Percentiles rank a stretch among this genome's conserved stretches.
Evolutionary conservation across 78 protist genomes (phyloP).

Genomic region (Planoprotostelium fungivorum): DNA sequence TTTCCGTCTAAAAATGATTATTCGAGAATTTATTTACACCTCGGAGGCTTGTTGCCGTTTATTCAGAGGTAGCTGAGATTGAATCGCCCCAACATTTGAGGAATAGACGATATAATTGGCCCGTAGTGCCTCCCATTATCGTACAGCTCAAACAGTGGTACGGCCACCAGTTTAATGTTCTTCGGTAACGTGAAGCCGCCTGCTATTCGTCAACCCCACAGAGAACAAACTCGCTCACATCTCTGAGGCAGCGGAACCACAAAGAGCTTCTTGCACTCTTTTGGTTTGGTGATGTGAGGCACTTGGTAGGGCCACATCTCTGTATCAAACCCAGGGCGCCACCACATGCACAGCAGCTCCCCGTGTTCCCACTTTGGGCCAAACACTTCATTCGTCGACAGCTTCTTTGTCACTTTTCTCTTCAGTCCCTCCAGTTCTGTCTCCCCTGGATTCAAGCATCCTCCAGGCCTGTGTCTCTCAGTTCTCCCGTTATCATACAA

Average conservation of each 20-base stretch:
- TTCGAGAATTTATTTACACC: too few species aligned
- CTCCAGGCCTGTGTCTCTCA: conserved; percentile 85
- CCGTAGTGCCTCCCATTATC: conserved; percentile 64
- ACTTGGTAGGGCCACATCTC: conserved; percentile 76
- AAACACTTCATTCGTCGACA: conserved; percentile 21
- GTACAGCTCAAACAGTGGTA: conserved; percentile 74
- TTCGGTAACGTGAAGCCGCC: conserved; percentile 75
- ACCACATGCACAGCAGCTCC: conserved; percentile 62
- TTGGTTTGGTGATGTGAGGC: conserved; percentile 77
- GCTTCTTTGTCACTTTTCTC: conserved; percentile 57
- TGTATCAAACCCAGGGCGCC: conserved; percentile 77
- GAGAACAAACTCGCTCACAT: conserved; percentile 21
- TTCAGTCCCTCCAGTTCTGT: conserved; percentile 62
- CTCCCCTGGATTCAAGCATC: conserved; percentile 70
- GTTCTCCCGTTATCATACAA: too few species aligned
- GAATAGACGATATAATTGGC: conserved; percentile 43
- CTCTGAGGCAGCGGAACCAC: conserved; percentile 70
- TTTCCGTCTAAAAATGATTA: too few species aligned
- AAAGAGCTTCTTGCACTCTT: conserved; percentile 70
- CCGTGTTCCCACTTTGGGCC: conserved; percentile 52
- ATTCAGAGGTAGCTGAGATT: conserved; percentile 32
- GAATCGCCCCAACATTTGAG: conserved; percentile 41
- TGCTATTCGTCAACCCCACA: neutral
- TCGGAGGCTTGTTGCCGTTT: too few species aligned
- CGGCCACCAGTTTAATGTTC: conserved; percentile 66